Percentiles rank a stretch among this genome's conserved stretches.
Conservation (phyloP, 768 basidiomycete species). For the Calocera cornea region DNA sequence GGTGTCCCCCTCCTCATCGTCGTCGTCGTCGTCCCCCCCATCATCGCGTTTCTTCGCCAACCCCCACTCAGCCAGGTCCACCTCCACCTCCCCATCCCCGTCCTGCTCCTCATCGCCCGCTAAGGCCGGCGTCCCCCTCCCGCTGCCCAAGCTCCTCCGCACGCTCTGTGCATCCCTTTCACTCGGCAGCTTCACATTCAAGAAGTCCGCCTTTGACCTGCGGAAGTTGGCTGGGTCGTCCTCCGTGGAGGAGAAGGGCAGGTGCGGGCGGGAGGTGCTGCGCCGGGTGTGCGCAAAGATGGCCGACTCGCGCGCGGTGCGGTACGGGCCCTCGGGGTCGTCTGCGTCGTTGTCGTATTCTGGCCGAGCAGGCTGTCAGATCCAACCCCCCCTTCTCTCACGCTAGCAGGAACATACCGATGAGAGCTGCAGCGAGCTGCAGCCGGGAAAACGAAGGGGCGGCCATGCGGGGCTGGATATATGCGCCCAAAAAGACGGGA, state of each 20-base stretch:
- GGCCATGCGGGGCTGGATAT: background rate
- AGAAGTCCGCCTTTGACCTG: slow-evolving; percentile 1
- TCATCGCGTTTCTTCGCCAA: background rate
- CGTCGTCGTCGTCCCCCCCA: slow-evolving; percentile 35
- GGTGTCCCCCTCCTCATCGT: slow-evolving; percentile 34
- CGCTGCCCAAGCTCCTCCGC: slow-evolving; percentile 3
- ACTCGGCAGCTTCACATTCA: background rate
- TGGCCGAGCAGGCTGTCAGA: no score
- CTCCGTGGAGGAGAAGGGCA: no score
- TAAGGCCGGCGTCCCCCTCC: background rate
- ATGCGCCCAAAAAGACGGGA: background rate
- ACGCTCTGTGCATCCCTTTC: background rate
- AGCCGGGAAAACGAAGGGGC: slow-evolving; percentile 58
- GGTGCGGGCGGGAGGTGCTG: slow-evolving; percentile 31
- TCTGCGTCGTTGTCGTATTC: slow-evolving; percentile 82
- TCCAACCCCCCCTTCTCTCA: no score
- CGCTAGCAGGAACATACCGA: slow-evolving; percentile 39
- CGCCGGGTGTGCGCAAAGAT: slow-evolving; percentile 69
- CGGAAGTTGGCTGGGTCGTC: background rate
- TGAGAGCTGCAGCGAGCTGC: slow-evolving; percentile 72
- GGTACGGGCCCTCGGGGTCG: slow-evolving; percentile 46
- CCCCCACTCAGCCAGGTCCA: background rate
- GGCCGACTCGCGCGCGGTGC: slow-evolving; percentile 68
- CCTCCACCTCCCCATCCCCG: background rate
- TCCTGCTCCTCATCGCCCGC: slow-evolving; percentile 1